Evolutionary conservation across 2,329 filamentous ascomycete genomes (phyloP), one percentile per base, ranked within the genome.

Genomic region (Colletotrichum sublineola): DNA sequence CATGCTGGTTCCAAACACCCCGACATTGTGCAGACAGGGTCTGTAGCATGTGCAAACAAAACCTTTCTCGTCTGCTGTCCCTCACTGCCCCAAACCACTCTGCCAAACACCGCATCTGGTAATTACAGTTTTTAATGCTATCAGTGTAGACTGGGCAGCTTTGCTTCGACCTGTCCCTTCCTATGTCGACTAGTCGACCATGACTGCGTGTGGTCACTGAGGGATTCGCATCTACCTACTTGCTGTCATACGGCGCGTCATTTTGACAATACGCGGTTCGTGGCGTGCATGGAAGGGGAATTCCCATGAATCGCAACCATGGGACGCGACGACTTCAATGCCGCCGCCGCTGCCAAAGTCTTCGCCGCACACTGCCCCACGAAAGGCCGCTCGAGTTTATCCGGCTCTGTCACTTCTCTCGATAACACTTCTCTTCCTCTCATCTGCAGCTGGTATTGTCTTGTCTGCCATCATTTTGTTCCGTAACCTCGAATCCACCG

Each of bases 291-390:
- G 66, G 66, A 55, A 72, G 14, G n/a, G 18, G 24, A 62, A 24
- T 63, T 61, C 69, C 56, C 63, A 72, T 72, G 69, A 72, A 42
- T 57, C 69, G 61, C 40, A 46, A 65, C 12, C 20, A 64, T 69
- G 69, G 60, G 48, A 40, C 55, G 69, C 69, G 69, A 72, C 69
- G 69, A 69, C 67, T 65, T 31, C 60, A 44, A 46, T 65, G 69
- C 66, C 67, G 69, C 67, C 66, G 69, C 66, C 67, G 69, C 67
- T 61, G 69, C 69, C 38, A 20, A 48, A 33, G 31, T 42, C 52
- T 12, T 42, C 55, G 31, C 53, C n/a, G 48, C 48, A 33, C 3
- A 29, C 24, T 24, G 18, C 48, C 3, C 60, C 15, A 18, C 66
- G 24, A 48, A 69, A 48, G 44, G 66, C 66, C 5, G 40, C 60